Percentiles rank a stretch among this genome's conserved stretches.
Evolutionary conservation across 1,284 basidiomycete species (phyloP).

Genomic region (Trichosporon faecale): DNA sequence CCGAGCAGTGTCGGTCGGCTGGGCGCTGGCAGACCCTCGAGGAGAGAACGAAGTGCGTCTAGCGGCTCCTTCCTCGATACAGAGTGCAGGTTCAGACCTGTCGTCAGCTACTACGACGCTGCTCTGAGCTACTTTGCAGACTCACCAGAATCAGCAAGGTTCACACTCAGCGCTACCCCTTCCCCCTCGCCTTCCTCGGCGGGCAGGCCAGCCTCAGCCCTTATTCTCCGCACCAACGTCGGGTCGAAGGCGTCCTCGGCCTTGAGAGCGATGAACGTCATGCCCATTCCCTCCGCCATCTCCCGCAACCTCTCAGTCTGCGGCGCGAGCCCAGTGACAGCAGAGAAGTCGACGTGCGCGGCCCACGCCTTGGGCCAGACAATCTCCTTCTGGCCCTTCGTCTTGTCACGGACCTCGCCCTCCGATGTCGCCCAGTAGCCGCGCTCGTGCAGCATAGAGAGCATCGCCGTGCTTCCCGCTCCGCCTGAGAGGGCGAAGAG

Average conservation of each 20-base stretch:
- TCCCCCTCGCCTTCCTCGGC: neutral
- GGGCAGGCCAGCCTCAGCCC: neutral
- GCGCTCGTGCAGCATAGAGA: constrained; percentile 34
- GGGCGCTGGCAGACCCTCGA: constrained; percentile 69
- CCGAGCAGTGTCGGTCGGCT: constrained; percentile 68
- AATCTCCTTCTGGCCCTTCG: constrained; percentile 35
- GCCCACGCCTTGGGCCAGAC: constrained; percentile 44
- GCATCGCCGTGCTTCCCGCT: constrained; percentile 42
- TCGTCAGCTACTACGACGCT: neutral
- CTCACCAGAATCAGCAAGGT: constrained; percentile 34
- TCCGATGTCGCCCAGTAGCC: constrained; percentile 33
- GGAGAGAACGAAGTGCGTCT: constrained; percentile 59
- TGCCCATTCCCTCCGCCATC: constrained; percentile 25
- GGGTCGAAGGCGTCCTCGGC: constrained; percentile 48
- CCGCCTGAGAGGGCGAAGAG: constrained; percentile 44
- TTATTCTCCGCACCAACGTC: constrained; percentile 18
- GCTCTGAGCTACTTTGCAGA: neutral
- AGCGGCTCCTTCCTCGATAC: constrained; percentile 52
- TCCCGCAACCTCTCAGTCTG: constrained; percentile 26
- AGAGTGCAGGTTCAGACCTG: constrained; percentile 38
- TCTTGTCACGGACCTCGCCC: constrained; percentile 28
- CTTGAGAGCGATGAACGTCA: constrained; percentile 34
- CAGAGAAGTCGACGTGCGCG: constrained; percentile 48
- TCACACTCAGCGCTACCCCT: constrained; percentile 15
- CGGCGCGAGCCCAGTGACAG: constrained; percentile 17